Evolutionary conservation across 2,329 filamentous ascomycete species (phyloP), one percentile per base, ranked within the genome.

Genomic region (Fonsecaea monophora): DNA sequence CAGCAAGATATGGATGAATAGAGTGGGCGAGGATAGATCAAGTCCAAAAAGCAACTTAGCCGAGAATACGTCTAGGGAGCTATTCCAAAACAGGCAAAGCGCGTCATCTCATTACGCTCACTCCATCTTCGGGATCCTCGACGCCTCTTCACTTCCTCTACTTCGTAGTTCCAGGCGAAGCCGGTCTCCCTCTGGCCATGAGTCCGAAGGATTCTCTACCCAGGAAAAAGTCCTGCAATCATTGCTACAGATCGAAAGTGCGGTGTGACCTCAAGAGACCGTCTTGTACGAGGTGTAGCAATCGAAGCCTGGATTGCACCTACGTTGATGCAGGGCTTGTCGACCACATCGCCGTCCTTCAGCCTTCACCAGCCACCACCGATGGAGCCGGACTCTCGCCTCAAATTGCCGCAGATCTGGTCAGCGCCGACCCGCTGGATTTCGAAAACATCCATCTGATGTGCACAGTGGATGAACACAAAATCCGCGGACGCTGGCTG

Each of bases 401-500:
- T 3, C 4, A 8, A 7, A 34, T 32, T 37, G 9, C 35, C 18
- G n/a, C 34, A 30, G 45, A 35, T 25, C 40, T 4, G 35, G 2
- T n/a, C 13, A 1, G n/a, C n/a, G 34, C 18, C 34, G 55, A 58
- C 21, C 35, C 32, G 6, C 40, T 67, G 15, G 37, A 67, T 35
- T 67, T 67, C 53, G 21, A 55, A 6, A 18, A 53, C 40, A 53
- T 64, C 25, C 25, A 63, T n/a, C 76, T 85, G 6, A 65, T 79
- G 0, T 83, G 82, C 64, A 80, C 81, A 1, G 83, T 85, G 68
- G 78, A 83, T 55, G 79, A 78, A 0, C 79, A 83, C 30, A 78
- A 79, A 15, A 83, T 85, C 57, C 78, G 76, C 12, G 83, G 82
- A 48, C 82, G 83, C 10, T 85, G 83, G 83, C 73, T 85, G 32